Evolutionary conservation across 2,329 filamentous ascomycete species (phyloP).

Genomic region (Penicillium decumbens): DNA sequence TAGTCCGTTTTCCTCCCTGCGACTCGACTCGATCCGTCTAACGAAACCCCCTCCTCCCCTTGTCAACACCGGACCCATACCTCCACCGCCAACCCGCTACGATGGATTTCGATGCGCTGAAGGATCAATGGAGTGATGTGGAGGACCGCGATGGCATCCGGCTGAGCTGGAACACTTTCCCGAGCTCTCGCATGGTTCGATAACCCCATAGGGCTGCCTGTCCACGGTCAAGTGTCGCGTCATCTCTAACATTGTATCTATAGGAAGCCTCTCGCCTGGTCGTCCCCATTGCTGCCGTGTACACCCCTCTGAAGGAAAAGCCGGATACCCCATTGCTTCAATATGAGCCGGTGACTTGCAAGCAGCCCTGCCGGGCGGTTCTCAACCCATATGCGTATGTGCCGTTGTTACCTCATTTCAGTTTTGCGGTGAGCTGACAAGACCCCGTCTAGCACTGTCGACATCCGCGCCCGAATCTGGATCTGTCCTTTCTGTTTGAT

Average conservation of each 20-base stretch:
- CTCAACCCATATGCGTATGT: conserved; percentile 93
- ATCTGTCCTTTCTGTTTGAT: conserved; percentile 66
- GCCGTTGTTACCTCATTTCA: conserved; percentile 1
- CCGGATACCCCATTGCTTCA: conserved; percentile 78
- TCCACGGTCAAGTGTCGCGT: conserved; percentile 8
- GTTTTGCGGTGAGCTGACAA: conserved; percentile 23
- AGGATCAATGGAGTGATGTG: conserved; percentile 93
- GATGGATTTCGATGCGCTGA: conserved; percentile 91
- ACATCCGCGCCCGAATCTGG: conserved; percentile 63
- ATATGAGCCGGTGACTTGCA: conserved; percentile 96
- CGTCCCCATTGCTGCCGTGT: conserved; percentile 91
- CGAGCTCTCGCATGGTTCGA: conserved; percentile 89
- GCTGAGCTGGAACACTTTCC: conserved; percentile 98
- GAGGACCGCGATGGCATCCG: conserved; percentile 95
- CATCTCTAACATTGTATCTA: conserved; percentile 28
- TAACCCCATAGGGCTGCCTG: conserved; percentile 16
- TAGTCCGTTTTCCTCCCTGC: conserved; percentile 13
- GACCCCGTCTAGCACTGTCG: conserved; percentile 51
- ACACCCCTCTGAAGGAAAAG: conserved; percentile 94
- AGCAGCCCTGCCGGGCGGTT: conserved; percentile 89
- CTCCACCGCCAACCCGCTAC: conserved; percentile 26
- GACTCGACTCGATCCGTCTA: conserved; percentile 15
- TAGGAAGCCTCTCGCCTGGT: conserved; percentile 92
- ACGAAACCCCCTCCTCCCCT: conserved; percentile 23
- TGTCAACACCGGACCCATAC: conserved; percentile 23